Evolutionary conservation across 441 rosid genomes (phyloP).

Genomic region (Adansonia gregorii): DNA sequence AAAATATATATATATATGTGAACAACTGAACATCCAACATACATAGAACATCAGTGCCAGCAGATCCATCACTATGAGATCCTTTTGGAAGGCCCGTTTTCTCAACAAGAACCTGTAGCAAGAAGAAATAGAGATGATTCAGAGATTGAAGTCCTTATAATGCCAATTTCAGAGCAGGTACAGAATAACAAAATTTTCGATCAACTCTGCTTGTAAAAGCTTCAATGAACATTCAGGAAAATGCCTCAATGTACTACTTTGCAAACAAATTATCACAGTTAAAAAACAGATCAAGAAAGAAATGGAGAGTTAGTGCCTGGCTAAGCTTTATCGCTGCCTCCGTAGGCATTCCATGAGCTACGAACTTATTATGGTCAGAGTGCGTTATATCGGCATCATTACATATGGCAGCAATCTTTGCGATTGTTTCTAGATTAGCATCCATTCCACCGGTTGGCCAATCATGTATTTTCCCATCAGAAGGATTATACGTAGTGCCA

Average conservation of each 20-base stretch:
- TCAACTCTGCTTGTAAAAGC: not conserved
- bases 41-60: conserved; percentile 39
- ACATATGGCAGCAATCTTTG: conserved; percentile 49
- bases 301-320: not conserved
- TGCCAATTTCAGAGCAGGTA: not conserved
- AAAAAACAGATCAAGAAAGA: not conserved
- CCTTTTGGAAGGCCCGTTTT: conserved; percentile 49
- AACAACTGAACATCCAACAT: conserved; percentile 19
- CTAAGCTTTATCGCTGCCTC: conserved; percentile 54
- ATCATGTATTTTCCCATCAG: conserved; percentile 46
- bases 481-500: conserved; percentile 51
- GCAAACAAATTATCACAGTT: too few species aligned
- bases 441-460: conserved; percentile 44
- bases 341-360: conserved; percentile 56
- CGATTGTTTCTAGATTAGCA: conserved; percentile 51
- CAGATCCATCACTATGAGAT: conserved; percentile 21
- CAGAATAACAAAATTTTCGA: conserved; percentile 11
- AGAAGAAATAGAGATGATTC: not conserved
- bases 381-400: conserved; percentile 45
- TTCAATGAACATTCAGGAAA: not conserved
- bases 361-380: conserved; percentile 42
- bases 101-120: conserved; percentile 51
- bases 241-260: not conserved
- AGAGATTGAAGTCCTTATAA: not conserved
- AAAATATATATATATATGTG: not conserved